Percentiles rank a stretch among this genome's conserved stretches.
These are phyloP conservation scores for Ceratobasidium sp. DNA, from an alignment of 1,284 basidiomycete genomes.

Conservation along the genomic window DNA sequence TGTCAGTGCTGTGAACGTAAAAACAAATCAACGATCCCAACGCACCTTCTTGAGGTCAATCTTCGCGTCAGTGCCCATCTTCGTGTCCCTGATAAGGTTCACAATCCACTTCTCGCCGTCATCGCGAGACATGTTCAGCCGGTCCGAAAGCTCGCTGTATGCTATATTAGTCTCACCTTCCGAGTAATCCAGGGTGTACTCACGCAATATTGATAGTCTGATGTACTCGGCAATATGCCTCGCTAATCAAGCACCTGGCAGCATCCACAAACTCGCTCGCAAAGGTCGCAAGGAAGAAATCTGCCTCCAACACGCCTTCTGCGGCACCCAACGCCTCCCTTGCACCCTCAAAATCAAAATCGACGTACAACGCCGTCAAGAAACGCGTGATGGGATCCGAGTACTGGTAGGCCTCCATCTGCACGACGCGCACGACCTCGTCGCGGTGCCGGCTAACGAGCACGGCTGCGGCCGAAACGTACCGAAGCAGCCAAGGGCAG, in stretches of 20 bases:
- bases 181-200: slow-evolving; percentile 53
- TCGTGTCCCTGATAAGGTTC: slow-evolving; percentile 94
- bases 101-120: slow-evolving; percentile 99
- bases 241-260: slow-evolving; percentile 93
- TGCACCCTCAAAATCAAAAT: slow-evolving; percentile 92
- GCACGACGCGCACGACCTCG: slow-evolving; percentile 90
- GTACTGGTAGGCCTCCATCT: slow-evolving; percentile 95
- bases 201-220: slow-evolving; percentile 94
- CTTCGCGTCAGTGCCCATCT: slow-evolving; percentile 93
- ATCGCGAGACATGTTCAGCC: slow-evolving; percentile 89
- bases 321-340: slow-evolving; percentile 84
- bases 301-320: slow-evolving; percentile 85
- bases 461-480: slow-evolving; percentile 92
- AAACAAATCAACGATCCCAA: not conserved
- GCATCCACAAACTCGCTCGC: slow-evolving; percentile 96
- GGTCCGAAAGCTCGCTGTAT: slow-evolving; percentile 86
- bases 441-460: slow-evolving; percentile 87
- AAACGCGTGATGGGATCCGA: slow-evolving; percentile 94
- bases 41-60: slow-evolving; percentile 93
- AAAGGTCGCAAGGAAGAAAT: slow-evolving; percentile 94
- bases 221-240: slow-evolving; percentile 98
- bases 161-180: not conserved
- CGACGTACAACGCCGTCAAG: slow-evolving; percentile 91
- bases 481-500: slow-evolving; percentile 94
- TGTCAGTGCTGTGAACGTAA: slow-evolving; percentile 1